Base-by-base conservation (phyloP, 345 rosid genomes). In the Leavenworthia alabamica region DNA sequence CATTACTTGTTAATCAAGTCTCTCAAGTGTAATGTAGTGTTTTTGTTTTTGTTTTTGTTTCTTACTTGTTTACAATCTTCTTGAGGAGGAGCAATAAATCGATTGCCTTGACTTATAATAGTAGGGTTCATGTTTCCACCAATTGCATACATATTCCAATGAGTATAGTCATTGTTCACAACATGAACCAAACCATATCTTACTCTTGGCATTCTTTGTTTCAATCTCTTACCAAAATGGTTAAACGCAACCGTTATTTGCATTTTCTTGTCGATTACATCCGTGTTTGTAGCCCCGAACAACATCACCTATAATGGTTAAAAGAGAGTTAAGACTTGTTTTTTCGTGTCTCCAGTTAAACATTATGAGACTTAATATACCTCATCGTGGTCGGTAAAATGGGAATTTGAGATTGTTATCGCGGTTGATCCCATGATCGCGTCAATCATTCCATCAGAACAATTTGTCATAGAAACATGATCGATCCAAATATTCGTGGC, bases 101-200 rank as follows among this genome's bases (percentile, higher is more conserved):
- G 78, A 47, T 88, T 88, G 49, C 92, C 96, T 67, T 85, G 84
- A 62, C 96, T 85, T 59, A 88, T 67, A 69, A 88, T 83, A 58
- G 87, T 85, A 14, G 92, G 92, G 16, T 52, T 28, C 17, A 31
- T 28, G 71, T 85, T 88, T 27, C 92, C 96, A 23, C 92, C 89
- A 14, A 88, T 81, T 44, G 89, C 88, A 26, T 85, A 88, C 84
- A 70, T 83, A 19, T 56, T 45, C 91, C 91, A 88, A 41, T 85
- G 92, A 50, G 91, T 83, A 68, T 85, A 85, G 78, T 88, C 96
- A 61, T 88, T 88, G 70, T 88, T 88, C 32, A 83, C 92, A 3
- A 88, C 87, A 58, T 88, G 96, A 52, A 85, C 8, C 73, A 85
- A 59, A 31, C 96, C 92, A 26, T 24, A 75, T 47, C 92, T 73